Evolutionary conservation across 1,284 basidiomycete genomes (phyloP), one percentile per base, ranked within the genome.

Genomic region (Schizophyllum commune): DNA sequence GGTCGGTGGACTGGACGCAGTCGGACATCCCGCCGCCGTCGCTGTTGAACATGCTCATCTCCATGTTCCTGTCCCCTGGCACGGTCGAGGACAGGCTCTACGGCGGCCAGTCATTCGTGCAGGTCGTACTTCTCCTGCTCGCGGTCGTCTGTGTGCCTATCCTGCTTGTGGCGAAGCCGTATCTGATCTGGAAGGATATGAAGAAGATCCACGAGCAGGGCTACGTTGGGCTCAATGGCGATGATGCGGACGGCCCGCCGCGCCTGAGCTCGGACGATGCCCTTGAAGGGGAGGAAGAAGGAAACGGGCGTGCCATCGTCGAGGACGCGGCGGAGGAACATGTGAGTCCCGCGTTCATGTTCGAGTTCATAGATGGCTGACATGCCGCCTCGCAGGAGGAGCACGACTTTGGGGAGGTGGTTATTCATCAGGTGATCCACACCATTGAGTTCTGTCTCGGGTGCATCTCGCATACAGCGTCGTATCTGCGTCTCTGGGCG

Each of bases 391-490:
- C 61, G 66, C 68, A 89, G 86, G 86, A 87, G 71, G 77, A 87
- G 58, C 85, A 95, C 72, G 95, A 98, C 71, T 93, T 98, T 74
- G 83, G 94, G 70, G 96, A 99, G 76, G 86, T 98, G 57, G 84
- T 97, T 53, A 93, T 99, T 63, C 95, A 99, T 77, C 96, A 98
- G 74, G 82, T 97, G 65, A 99, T 99, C 70, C 95, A 96, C 75
- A 97, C 96, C 27, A 98, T 98, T 75, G 97, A 99, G 78, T 99
- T 98, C 80, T 98, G 96, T 72, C 85, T 99, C 51, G 88, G 96
- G 20, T 98, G 96, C 75, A 98, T 99, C 72, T 99, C 97, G 66
- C 98, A 99, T 77, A 99, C 97, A 1, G 97, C 96, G 7, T 98
- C 96, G 21, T 99, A 99, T 77, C 88, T 99, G 59, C 96, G 96